A percentile compares a stretch with the other conserved stretches of the same genome.
These are phyloP conservation scores for Tylopilus subfusipes DNA, from an alignment of 768 basidiomycete genomes.

Conservation along the genomic window DNA sequence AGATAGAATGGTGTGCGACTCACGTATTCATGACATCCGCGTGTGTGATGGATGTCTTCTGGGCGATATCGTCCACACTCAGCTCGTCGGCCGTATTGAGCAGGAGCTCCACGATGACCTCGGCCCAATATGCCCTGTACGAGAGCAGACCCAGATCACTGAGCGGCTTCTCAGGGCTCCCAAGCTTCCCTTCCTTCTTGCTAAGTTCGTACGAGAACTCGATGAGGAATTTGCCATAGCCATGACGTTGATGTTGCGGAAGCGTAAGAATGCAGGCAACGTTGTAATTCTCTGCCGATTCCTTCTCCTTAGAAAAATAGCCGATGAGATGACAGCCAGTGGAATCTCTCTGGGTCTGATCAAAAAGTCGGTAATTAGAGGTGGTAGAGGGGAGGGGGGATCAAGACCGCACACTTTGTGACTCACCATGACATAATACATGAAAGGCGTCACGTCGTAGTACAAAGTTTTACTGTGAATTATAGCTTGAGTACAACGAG, in stretches of 20 bases:
- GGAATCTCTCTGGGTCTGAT: conserved; percentile 78
- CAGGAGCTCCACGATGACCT: conserved; percentile 89
- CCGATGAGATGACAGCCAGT: conserved; percentile 92
- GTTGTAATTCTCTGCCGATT: conserved; percentile 96
- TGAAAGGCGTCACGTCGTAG: conserved; percentile 99
- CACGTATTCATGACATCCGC: conserved; percentile 98
- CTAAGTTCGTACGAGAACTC: conserved; percentile 98
- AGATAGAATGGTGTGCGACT: conserved; percentile 34
- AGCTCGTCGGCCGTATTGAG: conserved; percentile 69
- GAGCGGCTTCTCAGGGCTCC: conserved; percentile 96
- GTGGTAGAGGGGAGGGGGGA: conserved; percentile 7
- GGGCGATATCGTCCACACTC: conserved; percentile 95
- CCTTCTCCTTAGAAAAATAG: conserved; percentile 99
- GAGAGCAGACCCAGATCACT: conserved; percentile 89
- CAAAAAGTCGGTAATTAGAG: conserved; percentile 6
- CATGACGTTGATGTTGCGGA: conserved; percentile 95
- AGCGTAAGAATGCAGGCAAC: conserved; percentile 98
- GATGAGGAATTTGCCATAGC: conserved; percentile 93
- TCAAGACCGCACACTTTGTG: background rate
- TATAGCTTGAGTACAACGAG: conserved; percentile 18
- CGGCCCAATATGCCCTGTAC: conserved; percentile 97
- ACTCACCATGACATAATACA: conserved; percentile 97
- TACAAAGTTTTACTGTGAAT: conserved; percentile 87
- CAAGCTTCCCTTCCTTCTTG: conserved; percentile 93
- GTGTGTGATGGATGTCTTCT: conserved; percentile 92